Evolutionary conservation across 1,284 basidiomycete genomes (phyloP).

Genomic region (Takashimella tepidaria): DNA sequence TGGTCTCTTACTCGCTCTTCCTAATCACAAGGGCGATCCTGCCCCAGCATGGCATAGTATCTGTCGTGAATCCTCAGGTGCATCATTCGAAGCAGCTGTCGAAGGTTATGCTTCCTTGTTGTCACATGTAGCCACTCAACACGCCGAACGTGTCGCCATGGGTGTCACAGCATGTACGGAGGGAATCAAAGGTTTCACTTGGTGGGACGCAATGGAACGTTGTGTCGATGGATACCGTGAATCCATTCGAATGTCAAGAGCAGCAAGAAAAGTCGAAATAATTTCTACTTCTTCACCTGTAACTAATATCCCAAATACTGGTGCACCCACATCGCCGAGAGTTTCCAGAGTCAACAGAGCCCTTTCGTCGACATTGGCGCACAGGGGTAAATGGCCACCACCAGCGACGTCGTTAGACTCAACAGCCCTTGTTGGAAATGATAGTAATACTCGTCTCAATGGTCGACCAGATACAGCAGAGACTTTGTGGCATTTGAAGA

Average conservation of each 20-base stretch:
- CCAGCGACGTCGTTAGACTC: not conserved
- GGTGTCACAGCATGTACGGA: conserved; percentile 45
- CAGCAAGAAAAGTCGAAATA: conserved; percentile 5
- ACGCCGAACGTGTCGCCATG: conserved; percentile 48
- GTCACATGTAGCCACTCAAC: conserved; percentile 41
- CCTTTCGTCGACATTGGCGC: conserved; percentile 18
- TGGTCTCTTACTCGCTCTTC: conserved; percentile 49
- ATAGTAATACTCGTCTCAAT: not conserved
- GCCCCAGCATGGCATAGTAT: conserved; percentile 33
- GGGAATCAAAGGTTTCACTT: conserved; percentile 49
- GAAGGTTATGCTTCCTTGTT: conserved; percentile 51
- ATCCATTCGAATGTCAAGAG: conserved; percentile 31
- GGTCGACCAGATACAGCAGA: conserved; percentile 6
- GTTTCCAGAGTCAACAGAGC: conserved; percentile 25
- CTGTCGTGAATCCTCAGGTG: conserved; percentile 35
- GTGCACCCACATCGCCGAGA: conserved; percentile 2
- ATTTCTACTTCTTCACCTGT: conserved; percentile 8
- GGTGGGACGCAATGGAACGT: conserved; percentile 56
- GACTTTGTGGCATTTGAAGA: conserved; percentile 16
- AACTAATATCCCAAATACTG: conserved; percentile 1
- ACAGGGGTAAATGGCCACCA: conserved; percentile 2
- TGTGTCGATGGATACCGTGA: conserved; percentile 54
- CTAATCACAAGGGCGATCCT: conserved; percentile 11
- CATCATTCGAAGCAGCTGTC: conserved; percentile 44
- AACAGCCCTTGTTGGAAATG: not conserved